phyloP scores from a whole-genome alignment of 352 stramenopile genomes.

The Albugo candida region DNA sequence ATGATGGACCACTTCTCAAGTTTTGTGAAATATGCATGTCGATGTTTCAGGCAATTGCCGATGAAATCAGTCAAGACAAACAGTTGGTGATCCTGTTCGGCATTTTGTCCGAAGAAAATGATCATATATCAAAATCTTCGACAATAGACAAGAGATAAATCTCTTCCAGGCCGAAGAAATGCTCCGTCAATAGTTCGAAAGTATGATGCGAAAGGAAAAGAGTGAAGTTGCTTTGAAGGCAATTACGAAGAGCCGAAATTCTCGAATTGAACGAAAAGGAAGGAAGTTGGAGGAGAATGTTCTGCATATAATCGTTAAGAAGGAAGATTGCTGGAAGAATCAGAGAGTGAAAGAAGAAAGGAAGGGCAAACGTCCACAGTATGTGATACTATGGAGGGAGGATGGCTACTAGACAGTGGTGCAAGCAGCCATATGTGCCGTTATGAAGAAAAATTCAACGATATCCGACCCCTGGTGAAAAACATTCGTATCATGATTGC shows the following conservation, averaged over 20 bases:
- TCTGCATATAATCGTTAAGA: neutral
- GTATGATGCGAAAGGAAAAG: neutral
- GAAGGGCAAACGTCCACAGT: neutral
- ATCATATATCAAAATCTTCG: constrained; percentile 9
- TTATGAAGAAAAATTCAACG: constrained; percentile 2
- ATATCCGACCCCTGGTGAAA: neutral
- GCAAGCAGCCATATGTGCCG: constrained; percentile 11
- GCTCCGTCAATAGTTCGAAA: constrained; percentile 5
- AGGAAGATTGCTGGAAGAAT: neutral
- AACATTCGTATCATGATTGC: constrained; percentile 5
- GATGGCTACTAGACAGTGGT: constrained; percentile 10
- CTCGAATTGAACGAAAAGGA: too few species aligned
- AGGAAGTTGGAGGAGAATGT: neutral
- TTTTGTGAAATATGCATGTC: constrained; percentile 10
- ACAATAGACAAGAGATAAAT: constrained; percentile 1
- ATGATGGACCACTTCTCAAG: constrained; percentile 8
- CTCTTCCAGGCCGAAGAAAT: constrained; percentile 10
- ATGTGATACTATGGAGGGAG: neutral
- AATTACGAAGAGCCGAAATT: neutral
- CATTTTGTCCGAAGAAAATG: constrained; percentile 8
- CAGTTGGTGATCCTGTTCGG: neutral
- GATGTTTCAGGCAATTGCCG: constrained; percentile 7
- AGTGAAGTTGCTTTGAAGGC: neutral
- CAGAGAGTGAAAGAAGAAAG: neutral
- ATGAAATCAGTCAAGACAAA: constrained; percentile 6